Base-by-base conservation (phyloP, 192 early-diverging fungal genomes). In the Rhizophagus clarus region DNA sequence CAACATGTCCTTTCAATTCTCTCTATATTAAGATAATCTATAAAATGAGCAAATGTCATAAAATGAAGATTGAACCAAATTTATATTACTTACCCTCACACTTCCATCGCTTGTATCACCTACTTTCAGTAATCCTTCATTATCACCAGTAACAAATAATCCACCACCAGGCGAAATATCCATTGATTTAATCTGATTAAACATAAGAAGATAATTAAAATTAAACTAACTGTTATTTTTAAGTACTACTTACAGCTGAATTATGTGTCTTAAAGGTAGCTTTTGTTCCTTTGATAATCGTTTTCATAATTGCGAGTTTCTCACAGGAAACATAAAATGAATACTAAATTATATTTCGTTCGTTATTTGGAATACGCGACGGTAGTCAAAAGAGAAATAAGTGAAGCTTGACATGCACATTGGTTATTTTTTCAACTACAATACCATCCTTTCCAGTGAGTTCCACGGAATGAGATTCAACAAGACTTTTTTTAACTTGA, bases 1-100 rank as follows among this genome's bases (percentile, higher is more conserved):
- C 90, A 29, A 91, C 17, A 72, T 95, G 94, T 1, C 91, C 94
- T 49, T 77, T 84, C n/a, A 91, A 81, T 49, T 82, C 82, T 80
- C 83, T 68, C 88, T 89, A 76, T 42, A 73, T 51, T 24, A 45
- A 47, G 2, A 67, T 42, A 22, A 12, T 61, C 29, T 2, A 40
- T 68, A 8, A 45, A 37, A 62, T 24, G 29, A 4, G 26, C 60
- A 70, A 17, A 45, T 26, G 7, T 15, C 42, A 5, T 5, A 20
- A 26, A 10, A n/a, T 20, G 24, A 24, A 7, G 60, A 31, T 45
- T 2, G 6, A 20, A 45, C 8, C 28, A 22, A 45, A 1, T 45
- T 12, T 45, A 76, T 62, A 6, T 5, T 28, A 67, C 76, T 76
- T 86, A 89, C 88, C 51, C 76, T 81, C 9, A 83, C 61, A 15